Evolutionary conservation across 2,329 filamentous ascomycete genomes (phyloP).

Genomic region (Rhexocercosporidium sp.): DNA sequence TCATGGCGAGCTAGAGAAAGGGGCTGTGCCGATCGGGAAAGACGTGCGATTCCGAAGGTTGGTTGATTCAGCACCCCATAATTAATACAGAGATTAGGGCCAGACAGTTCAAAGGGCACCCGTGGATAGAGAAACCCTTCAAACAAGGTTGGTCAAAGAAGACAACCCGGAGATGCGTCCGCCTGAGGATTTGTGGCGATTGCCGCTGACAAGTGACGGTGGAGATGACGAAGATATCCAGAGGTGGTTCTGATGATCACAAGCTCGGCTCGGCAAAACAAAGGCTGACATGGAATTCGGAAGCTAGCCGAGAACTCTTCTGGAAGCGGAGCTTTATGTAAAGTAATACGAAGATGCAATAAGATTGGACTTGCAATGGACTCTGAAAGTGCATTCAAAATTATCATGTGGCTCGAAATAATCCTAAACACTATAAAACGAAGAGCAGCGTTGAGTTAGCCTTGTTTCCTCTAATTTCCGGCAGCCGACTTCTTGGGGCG

Average conservation of each 20-base stretch:
- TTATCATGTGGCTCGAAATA: too few species aligned
- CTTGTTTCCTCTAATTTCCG: too few species aligned
- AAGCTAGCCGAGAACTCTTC: not conserved
- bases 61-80: conserved; percentile 17
- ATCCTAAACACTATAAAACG: too few species aligned
- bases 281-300: not conserved
- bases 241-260: conserved; percentile 4
- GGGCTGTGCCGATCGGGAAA: not conserved
- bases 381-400: not conserved
- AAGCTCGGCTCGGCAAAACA: not conserved
- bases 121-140: not conserved
- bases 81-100: not conserved
- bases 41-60: conserved; percentile 2
- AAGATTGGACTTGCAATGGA: not conserved
- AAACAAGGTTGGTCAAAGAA: not conserved
- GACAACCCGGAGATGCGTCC: not conserved
- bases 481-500: not conserved
- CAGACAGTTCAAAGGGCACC: not conserved
- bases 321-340: not conserved
- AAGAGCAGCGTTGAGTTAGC: too few species aligned
- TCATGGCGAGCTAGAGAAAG: conserved; percentile 22
- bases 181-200: not conserved
- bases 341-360: not conserved
- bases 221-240: not conserved
- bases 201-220: not conserved